Evolutionary conservation across 257 asterid genomes (phyloP), one percentile per base, ranked within the genome.

Genomic region (Apocynum venetum): DNA sequence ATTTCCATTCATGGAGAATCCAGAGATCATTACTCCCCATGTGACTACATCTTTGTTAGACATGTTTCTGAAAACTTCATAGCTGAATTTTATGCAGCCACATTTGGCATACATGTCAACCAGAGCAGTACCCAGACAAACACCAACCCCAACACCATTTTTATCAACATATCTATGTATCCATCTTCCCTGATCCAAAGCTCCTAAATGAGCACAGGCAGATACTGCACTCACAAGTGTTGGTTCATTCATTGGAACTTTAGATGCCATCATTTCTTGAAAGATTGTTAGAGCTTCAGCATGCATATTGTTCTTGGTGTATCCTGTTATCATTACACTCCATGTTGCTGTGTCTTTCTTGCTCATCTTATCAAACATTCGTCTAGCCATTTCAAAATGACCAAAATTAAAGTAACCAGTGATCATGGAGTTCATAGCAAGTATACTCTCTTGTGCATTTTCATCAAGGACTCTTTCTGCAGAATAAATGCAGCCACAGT

Each of bases 41-140:
- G 82, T 20, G n/a, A 83, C 80, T 20, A 74, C 76, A 47, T 83
- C 87, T 75, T 77, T 83, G 43, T 6, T 19, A 17, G 82, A 73
- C 74, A 80, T 77, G 1, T 8, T 75, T 53, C 56, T 40, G 66
- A 80, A 80, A 40, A 80, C 72, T 63, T 83, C 78, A 9, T 75
- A 83, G 46, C 87, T 71, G 14, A 17, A 75, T 73, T 78, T 74
- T 4, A 83, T 8, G 76, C 79, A 74, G 51, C 87, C 87, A 80
- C 87, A 83, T 56, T 75, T 83, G 15, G 77, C 82, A 78, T 83
- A 83, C 87, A 78, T 80, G 68, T 78, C 84, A 71, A 80, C 70
- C n/a, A 80, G 70, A 1, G 84, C 80, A 71, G 84, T 80, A 43
- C 78, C 66, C 13, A 83, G 59, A 36, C 40, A 70, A 43, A 60